Evolutionary conservation across 75 land plant genomes (phyloP).

Genomic region (Cunninghamia lanceolata): DNA sequence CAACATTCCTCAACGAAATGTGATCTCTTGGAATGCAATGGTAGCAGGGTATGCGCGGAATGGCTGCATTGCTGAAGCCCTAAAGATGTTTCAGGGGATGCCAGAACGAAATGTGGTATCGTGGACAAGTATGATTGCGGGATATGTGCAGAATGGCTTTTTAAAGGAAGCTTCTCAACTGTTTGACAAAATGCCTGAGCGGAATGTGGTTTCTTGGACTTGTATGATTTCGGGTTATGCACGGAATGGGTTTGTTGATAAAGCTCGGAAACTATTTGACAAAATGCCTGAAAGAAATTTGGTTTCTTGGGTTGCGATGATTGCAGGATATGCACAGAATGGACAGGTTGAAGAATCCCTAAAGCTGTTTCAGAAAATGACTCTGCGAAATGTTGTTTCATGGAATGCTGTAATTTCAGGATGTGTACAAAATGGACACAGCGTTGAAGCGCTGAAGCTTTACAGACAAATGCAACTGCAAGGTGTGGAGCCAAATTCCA

Average conservation of each 20-base stretch:
- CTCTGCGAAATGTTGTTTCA: constrained; percentile 29
- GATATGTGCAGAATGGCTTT: constrained; percentile 9
- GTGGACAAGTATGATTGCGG: constrained; percentile 11
- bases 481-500: constrained; percentile 31
- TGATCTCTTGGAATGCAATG: constrained; percentile 14
- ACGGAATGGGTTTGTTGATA: constrained; percentile 10
- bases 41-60: constrained; percentile 3
- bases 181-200: constrained; percentile 1
- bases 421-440: constrained; percentile 38
- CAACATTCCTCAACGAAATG: not conserved
- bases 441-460: constrained; percentile 41
- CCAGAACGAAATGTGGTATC: constrained; percentile 5
- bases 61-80: not conserved
- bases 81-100: constrained; percentile 7
- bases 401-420: constrained; percentile 60
- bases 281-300: constrained; percentile 22
- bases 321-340: constrained; percentile 30
- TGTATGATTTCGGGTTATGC: constrained; percentile 17
- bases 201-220: constrained; percentile 13
- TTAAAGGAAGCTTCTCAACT: not conserved
- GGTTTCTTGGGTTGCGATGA: constrained; percentile 43
- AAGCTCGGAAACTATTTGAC: constrained; percentile 32
- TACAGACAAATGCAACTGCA: constrained; percentile 34
- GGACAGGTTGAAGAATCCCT: constrained; percentile 26
- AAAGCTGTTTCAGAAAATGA: constrained; percentile 27